Percentiles rank a stretch among this genome's conserved stretches.
Evolutionary conservation across 2,329 filamentous ascomycete genomes (phyloP).

Genomic region (Aureobasidium namibiae): DNA sequence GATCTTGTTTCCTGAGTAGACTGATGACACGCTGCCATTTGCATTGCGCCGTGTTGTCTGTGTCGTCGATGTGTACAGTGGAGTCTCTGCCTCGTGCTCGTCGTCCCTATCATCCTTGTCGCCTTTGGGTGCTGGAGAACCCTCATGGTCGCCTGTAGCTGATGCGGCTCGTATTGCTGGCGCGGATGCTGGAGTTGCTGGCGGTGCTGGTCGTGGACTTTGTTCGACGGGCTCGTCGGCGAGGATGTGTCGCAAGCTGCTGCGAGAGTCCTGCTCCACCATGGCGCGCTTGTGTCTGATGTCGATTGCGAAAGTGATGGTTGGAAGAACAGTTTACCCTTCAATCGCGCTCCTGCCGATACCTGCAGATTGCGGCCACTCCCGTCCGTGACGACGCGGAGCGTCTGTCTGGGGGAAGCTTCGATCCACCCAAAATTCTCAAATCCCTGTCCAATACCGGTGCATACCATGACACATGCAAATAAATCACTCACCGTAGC

Average conservation of each 20-base stretch:
- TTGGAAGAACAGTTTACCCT: not conserved
- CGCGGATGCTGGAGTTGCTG: conserved; percentile 14
- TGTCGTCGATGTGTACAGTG: conserved; percentile 41
- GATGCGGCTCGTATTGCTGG: conserved; percentile 3
- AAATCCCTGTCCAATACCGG: not conserved
- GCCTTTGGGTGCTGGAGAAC: not conserved
- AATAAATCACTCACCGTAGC: not conserved
- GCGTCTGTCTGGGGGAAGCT: conserved; percentile 4
- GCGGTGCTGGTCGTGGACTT: conserved; percentile 12
- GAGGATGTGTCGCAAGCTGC: conserved; percentile 21
- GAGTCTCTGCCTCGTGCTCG: conserved; percentile 17
- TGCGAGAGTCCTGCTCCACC: conserved; percentile 15
- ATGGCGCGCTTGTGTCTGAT: conserved; percentile 1
- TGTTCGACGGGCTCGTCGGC: conserved; percentile 19
- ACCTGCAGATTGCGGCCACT: not conserved
- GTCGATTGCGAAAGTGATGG: not conserved
- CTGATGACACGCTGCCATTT: conserved; percentile 57
- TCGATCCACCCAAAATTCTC: not conserved
- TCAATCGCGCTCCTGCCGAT: not conserved
- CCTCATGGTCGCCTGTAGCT: not conserved
- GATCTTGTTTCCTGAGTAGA: conserved; percentile 68
- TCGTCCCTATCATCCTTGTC: conserved; percentile 12
- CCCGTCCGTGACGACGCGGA: not conserved
- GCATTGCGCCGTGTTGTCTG: conserved; percentile 51
- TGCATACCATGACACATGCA: not conserved